Evolutionary conservation across 495 filamentous ascomycete genomes (phyloP).

Genomic region (Lophiostoma macrostomum): DNA sequence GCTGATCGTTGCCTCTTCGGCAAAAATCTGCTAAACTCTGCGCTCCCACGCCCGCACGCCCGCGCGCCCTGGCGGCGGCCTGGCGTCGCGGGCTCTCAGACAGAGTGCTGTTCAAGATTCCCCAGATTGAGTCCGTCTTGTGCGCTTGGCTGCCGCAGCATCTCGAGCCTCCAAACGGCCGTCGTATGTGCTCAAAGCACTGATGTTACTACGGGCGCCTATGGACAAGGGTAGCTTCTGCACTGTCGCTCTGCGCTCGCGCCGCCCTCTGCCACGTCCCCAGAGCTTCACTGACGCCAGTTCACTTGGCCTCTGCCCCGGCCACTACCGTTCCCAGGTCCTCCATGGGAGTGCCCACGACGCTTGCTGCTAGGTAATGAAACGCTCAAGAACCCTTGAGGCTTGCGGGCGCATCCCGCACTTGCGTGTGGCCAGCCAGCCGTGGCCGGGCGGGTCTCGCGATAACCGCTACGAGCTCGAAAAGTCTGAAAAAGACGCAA

Average conservation of each 20-base stretch:
- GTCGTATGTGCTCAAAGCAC: slow-evolving; percentile 6
- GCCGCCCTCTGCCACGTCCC: background rate
- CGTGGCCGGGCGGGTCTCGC: too few species aligned
- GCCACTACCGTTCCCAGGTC: background rate
- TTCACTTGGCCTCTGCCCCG: background rate
- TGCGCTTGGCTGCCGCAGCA: slow-evolving; percentile 7
- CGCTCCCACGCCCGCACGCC: background rate
- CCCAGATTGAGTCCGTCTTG: slow-evolving; percentile 5
- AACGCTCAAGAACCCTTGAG: too few species aligned
- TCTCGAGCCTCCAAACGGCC: slow-evolving; percentile 5
- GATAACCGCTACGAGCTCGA: too few species aligned
- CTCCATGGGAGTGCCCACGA: slow-evolving; percentile 9
- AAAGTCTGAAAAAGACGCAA: slow-evolving; percentile 28
- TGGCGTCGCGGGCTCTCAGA: slow-evolving; percentile 6
- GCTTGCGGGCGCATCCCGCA: too few species aligned
- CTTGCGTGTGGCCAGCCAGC: too few species aligned
- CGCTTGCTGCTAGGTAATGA: background rate
- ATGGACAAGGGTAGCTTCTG: slow-evolving; percentile 21
- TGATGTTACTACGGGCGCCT: background rate
- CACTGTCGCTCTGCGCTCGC: background rate
- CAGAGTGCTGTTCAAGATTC: slow-evolving; percentile 2
- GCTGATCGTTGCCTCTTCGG: background rate
- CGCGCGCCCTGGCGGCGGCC: background rate
- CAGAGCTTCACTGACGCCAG: background rate
- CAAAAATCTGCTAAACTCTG: background rate